Evolutionary conservation across 257 asterid genomes (phyloP).

Genomic region (Penstemon davidsonii): DNA sequence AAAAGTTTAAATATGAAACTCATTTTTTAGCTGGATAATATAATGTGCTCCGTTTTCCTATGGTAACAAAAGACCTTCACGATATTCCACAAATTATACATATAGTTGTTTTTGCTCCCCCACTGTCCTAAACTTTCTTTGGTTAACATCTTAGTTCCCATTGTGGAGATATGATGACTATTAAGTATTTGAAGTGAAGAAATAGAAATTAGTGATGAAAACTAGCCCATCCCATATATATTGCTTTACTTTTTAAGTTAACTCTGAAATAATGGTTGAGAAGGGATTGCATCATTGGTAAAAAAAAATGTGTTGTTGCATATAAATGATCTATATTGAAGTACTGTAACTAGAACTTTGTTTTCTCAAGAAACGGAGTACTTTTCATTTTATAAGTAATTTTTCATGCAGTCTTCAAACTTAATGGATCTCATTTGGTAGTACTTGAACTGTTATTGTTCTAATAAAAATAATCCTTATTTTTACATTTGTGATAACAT

Average conservation of each 20-base stretch:
- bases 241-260: background rate
- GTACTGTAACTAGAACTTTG: background rate
- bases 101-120: background rate
- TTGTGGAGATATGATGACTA: conserved; percentile 8
- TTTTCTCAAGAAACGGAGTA: background rate
- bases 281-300: conserved; percentile 1
- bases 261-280: background rate
- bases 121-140: too few species aligned
- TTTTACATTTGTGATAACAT: background rate
- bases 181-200: conserved; percentile 12
- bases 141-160: background rate
- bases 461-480: background rate
- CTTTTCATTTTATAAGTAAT: background rate
- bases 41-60: background rate
- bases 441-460: conserved; percentile 12
- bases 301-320: conserved; percentile 1
- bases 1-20: background rate
- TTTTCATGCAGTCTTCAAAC: background rate
- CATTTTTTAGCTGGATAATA: background rate
- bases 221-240: too few species aligned
- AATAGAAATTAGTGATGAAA: conserved; percentile 11
- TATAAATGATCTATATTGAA: background rate
- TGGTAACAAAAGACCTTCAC: background rate
- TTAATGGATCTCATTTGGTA: conserved; percentile 9
- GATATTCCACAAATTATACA: background rate